Conservation (phyloP, 2,329 filamentous ascomycete genomes). For the Alternaria angustiovoidea region DNA sequence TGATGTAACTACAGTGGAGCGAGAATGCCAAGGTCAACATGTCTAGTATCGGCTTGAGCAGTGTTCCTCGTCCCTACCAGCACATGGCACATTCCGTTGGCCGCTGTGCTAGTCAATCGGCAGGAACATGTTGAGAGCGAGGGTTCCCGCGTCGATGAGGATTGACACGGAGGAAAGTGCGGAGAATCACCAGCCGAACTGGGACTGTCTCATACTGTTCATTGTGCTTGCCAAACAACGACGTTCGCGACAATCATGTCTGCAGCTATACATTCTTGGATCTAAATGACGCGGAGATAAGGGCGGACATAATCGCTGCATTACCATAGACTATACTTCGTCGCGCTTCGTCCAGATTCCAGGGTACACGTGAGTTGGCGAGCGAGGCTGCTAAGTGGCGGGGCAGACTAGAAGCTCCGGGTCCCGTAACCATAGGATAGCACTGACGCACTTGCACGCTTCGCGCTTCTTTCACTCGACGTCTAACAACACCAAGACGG, state of each 20-base stretch:
- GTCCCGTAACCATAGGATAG: neutral
- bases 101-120: neutral
- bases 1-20: neutral
- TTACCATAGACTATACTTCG: constrained; percentile 6
- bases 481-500: neutral
- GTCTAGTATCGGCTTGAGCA: neutral
- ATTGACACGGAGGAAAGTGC: neutral
- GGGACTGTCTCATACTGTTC: neutral
- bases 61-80: neutral
- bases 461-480: constrained; percentile 9
- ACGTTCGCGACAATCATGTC: neutral
- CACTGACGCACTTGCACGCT: constrained; percentile 14
- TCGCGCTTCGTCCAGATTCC: constrained; percentile 10
- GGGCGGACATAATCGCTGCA: neutral
- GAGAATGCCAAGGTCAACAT: neutral
- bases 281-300: constrained; percentile 4
- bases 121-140: neutral
- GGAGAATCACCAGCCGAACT: neutral
- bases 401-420: constrained; percentile 20
- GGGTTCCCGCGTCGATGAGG: neutral
- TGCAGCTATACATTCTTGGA: neutral
- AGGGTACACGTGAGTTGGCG: constrained; percentile 23
- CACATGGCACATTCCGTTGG: neutral
- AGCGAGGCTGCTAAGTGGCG: constrained; percentile 17
- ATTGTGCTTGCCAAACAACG: neutral